These are phyloP conservation scores for Quercus phellos DNA, from an alignment of 331 rosid genomes.

Conservation along the genomic window DNA sequence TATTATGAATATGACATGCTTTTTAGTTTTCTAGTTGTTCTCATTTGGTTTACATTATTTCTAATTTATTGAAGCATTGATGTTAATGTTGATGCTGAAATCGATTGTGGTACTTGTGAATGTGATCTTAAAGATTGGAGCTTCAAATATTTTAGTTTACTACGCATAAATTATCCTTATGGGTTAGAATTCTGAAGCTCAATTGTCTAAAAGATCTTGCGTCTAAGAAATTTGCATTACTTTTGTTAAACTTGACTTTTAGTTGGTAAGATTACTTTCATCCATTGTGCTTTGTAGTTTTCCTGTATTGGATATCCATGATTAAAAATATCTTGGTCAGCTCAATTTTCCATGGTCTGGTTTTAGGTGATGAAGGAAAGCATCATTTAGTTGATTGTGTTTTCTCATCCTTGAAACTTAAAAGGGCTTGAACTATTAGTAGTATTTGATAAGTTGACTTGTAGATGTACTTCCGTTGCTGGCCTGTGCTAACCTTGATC, in stretches of 20 bases:
- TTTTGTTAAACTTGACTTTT: not conserved
- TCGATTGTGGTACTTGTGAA: not conserved
- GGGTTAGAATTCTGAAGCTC: not conserved
- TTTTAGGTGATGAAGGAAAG: not conserved
- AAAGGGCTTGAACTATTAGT: not conserved
- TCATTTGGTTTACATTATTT: not conserved
- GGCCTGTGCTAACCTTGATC: not conserved
- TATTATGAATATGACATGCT: conserved; percentile 2
- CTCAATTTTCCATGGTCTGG: not conserved
- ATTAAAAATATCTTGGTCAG: not conserved
- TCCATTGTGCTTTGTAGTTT: not conserved
- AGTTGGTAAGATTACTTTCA: not conserved
- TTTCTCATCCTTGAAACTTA: not conserved
- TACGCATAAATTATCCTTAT: not conserved
- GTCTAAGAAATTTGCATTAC: not conserved
- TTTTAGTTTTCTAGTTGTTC: conserved; percentile 3
- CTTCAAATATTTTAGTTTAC: not conserved
- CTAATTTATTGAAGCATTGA: not conserved
- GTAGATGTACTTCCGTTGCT: not conserved
- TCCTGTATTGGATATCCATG: not conserved
- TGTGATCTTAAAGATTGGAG: not conserved
- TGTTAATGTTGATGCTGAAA: not conserved
- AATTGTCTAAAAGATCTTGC: not conserved
- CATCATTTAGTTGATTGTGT: not conserved
- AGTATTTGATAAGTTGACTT: not conserved